Conservation (phyloP, 2,329 filamentous ascomycete species). For the Colletotrichum sp. region DNA sequence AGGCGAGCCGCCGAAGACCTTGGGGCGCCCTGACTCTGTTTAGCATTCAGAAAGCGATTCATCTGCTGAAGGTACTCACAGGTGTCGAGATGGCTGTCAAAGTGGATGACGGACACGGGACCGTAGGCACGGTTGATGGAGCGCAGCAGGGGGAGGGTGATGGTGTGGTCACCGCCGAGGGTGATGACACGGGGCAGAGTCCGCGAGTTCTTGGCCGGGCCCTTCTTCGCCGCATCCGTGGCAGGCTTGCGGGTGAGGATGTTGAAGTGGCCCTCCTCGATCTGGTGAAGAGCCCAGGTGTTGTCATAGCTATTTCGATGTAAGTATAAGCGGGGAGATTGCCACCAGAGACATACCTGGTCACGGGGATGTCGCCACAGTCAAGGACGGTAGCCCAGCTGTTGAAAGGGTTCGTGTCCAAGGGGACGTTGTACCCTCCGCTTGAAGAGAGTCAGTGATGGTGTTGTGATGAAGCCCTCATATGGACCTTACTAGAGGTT, state of each 20-base stretch:
- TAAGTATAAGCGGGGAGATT: neutral
- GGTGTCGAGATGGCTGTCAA: slow-evolving; percentile 70
- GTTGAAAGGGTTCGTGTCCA: slow-evolving; percentile 81
- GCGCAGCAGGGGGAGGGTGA: slow-evolving; percentile 63
- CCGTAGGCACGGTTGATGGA: slow-evolving; percentile 67
- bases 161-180: slow-evolving; percentile 69
- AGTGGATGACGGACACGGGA: slow-evolving; percentile 66
- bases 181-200: slow-evolving; percentile 84
- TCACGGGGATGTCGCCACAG: slow-evolving; percentile 85
- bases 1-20: slow-evolving; percentile 85
- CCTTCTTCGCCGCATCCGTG: slow-evolving; percentile 70
- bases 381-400: slow-evolving; percentile 82
- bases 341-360: slow-evolving; percentile 63
- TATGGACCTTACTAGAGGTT: slow-evolving; percentile 77
- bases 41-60: slow-evolving; percentile 21
- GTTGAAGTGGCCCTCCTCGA: slow-evolving; percentile 82
- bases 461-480: slow-evolving; percentile 29
- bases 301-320: slow-evolving; percentile 72
- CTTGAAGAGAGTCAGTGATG: slow-evolving; percentile 50
- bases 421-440: slow-evolving; percentile 85
- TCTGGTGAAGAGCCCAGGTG: slow-evolving; percentile 79
- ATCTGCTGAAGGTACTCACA: slow-evolving; percentile 47
- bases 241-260: slow-evolving; percentile 74
- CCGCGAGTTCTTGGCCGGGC: slow-evolving; percentile 73
- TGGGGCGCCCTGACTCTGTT: slow-evolving; percentile 72